Conservation (phyloP, 2,329 filamentous ascomycete genomes). For the Akanthomyces uredinophilus region DNA sequence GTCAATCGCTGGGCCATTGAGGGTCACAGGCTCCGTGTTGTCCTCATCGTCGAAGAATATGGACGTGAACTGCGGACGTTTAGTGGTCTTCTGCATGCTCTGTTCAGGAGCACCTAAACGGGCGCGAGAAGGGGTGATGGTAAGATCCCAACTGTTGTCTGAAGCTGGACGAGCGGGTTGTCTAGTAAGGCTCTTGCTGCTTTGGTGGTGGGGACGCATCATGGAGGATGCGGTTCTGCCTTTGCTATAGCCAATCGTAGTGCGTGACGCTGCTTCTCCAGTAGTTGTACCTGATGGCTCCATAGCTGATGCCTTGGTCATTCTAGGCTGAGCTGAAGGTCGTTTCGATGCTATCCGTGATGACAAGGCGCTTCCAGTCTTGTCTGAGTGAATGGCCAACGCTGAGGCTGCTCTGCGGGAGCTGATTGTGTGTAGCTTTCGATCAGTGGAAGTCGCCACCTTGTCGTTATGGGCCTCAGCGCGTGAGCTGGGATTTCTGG, state of each 20-base stretch:
- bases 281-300: constrained; percentile 47
- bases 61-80: constrained; percentile 49
- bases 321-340: constrained; percentile 13
- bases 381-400: constrained; percentile 32
- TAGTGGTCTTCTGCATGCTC: constrained; percentile 22
- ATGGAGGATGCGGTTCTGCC: constrained; percentile 56
- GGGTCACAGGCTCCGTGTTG: constrained; percentile 25
- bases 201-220: constrained; percentile 28
- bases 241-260: constrained; percentile 79
- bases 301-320: constrained; percentile 22
- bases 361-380: constrained; percentile 12
- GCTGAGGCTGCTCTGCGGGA: constrained; percentile 51
- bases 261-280: constrained; percentile 66
- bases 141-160: constrained; percentile 27
- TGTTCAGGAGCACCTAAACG: constrained; percentile 19
- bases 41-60: constrained; percentile 52
- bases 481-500: neutral
- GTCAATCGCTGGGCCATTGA: constrained; percentile 17
- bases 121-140: constrained; percentile 43
- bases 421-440: constrained; percentile 22
- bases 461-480: neutral
- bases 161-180: constrained; percentile 11
- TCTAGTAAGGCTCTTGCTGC: constrained; percentile 13
- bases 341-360: neutral
- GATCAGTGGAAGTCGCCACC: constrained; percentile 4